Percentiles rank a stretch among this genome's conserved stretches.
phyloP scores from a whole-genome alignment of 345 rosid species.

The Clarkia xantiana region DNA sequence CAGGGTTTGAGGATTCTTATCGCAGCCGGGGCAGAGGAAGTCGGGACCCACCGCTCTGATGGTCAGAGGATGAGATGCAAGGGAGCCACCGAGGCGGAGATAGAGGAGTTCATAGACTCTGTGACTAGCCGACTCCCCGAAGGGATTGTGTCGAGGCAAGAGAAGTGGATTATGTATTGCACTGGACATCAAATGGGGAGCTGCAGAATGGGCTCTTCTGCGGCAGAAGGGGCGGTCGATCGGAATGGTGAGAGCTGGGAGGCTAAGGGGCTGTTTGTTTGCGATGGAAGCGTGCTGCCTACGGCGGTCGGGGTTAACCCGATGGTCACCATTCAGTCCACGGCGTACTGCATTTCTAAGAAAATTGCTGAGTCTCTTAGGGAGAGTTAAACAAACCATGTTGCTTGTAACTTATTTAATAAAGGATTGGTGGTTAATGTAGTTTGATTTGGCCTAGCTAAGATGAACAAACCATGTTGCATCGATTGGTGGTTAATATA shows the following conservation, averaged over 20 bases:
- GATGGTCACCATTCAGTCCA: constrained; percentile 17
- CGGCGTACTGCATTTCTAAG: constrained; percentile 14
- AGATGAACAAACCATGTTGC: too few species aligned
- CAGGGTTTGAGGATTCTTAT: constrained; percentile 44
- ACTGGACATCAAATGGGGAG: constrained; percentile 76
- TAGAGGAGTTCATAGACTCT: constrained; percentile 37
- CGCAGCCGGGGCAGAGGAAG: constrained; percentile 73
- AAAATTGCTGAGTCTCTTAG: constrained; percentile 8
- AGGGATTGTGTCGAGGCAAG: constrained; percentile 31
- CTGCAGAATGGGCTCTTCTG: constrained; percentile 48
- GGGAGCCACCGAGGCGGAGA: constrained; percentile 25
- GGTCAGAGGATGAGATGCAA: constrained; percentile 45
- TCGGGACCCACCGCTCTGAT: constrained; percentile 53
- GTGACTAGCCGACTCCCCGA: constrained; percentile 11
- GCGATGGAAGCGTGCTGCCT: constrained; percentile 16
- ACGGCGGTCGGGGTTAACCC: constrained; percentile 15
- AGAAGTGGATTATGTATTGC: constrained; percentile 26
- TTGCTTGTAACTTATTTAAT: too few species aligned
- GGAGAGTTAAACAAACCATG: neutral
- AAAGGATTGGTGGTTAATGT: too few species aligned
- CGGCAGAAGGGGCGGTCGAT: constrained; percentile 45
- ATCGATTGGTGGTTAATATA: too few species aligned
- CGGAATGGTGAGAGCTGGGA: constrained; percentile 33
- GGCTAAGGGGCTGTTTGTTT: constrained; percentile 13
- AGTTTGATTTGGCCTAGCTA: too few species aligned